Evolutionary conservation across 345 rosid genomes (phyloP).

Genomic region (Eucalyptus pauciflora): DNA sequence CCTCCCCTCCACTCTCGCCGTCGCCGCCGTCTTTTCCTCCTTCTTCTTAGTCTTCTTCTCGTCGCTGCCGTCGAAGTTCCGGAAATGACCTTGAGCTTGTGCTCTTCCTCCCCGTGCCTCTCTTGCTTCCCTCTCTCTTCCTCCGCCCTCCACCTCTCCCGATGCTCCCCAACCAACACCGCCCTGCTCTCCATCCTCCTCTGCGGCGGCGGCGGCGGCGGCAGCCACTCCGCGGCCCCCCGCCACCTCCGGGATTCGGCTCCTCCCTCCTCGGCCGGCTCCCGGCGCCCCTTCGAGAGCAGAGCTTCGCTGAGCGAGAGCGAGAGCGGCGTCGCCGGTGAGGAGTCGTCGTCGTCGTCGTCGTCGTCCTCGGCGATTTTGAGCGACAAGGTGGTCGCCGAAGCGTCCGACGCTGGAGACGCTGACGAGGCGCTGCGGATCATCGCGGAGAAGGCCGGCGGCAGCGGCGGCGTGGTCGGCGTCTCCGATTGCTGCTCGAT

Average conservation of each 20-base stretch:
- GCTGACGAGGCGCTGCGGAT: constrained; percentile 56
- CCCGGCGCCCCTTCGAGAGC: background rate
- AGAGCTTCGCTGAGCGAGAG: constrained; percentile 28
- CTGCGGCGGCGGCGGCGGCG: background rate
- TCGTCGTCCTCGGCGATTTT: background rate
- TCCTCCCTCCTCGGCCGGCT: background rate
- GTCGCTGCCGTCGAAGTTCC: background rate
- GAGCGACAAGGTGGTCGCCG: constrained; percentile 26
- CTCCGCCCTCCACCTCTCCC: constrained; percentile 12
- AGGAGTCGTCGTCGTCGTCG: background rate
- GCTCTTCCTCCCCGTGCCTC: constrained; percentile 26
- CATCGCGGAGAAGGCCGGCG: constrained; percentile 11
- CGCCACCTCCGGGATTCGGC: background rate
- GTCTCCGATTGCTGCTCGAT: constrained; percentile 46
- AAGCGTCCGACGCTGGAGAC: constrained; percentile 41
- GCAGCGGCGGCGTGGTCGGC: constrained; percentile 31
- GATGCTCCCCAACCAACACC: constrained; percentile 6
- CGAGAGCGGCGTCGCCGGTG: constrained; percentile 6
- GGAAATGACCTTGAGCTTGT: constrained; percentile 18
- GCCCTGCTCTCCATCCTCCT: constrained; percentile 15
- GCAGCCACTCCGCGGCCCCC: background rate
- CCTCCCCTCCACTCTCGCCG: background rate
- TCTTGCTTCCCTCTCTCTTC: constrained; percentile 22
- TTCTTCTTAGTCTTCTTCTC: background rate
- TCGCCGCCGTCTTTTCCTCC: background rate